Base-by-base conservation (phyloP, 2,329 filamentous ascomycete species). In the Cladobotryum protrusum region DNA sequence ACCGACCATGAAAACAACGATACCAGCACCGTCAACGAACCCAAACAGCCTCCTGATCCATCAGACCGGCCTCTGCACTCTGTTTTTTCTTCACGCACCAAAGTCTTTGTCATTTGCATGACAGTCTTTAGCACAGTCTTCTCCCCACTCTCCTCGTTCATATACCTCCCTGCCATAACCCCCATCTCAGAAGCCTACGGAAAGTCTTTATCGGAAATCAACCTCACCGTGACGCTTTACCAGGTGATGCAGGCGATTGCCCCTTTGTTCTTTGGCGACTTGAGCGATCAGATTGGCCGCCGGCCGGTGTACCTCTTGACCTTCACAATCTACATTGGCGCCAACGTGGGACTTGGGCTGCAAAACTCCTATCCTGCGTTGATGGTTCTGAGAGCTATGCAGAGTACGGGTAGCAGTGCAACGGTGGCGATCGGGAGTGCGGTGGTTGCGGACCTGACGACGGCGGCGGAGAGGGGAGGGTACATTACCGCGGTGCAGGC, bases 401-500 rank as follows among this genome's bases (percentile, higher is more conserved):
- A 81, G 57, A 76, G 74, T 45, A 67, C 71, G 0, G 78, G 80
- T 0, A 76, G 72, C 54, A 76, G 72, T 47, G 75, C 75, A 1
- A 81, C 78, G 0, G 69, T 83, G 12, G 74, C 81, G 0, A 68
- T 86, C 18, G 59, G 59, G 5, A 61, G 55, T 36, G 81, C 73
- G 0, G 73, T 84, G 2, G 72, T 85, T 5, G 77, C 75, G 1
- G 82, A 85, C 55, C 65, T 82, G 9, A 72, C 74, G 1, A 81
- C 78, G 0, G 70, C 72, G 2, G 72, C 73, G 0, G 81, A 86
- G 58, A 68, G 82, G 46, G 79, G 79, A 14, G 66, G 70, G 5
- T 78, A 77, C 46, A 72, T 82, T 41, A 75, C 71, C 18, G 72
- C 69, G 54, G 72, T 70, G 45, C 71, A 69, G 50, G 64, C 66